Percentiles rank a stretch among this genome's conserved stretches.
Evolutionary conservation across 345 rosid genomes (phyloP).

Genomic region (Murraya paniculata): DNA sequence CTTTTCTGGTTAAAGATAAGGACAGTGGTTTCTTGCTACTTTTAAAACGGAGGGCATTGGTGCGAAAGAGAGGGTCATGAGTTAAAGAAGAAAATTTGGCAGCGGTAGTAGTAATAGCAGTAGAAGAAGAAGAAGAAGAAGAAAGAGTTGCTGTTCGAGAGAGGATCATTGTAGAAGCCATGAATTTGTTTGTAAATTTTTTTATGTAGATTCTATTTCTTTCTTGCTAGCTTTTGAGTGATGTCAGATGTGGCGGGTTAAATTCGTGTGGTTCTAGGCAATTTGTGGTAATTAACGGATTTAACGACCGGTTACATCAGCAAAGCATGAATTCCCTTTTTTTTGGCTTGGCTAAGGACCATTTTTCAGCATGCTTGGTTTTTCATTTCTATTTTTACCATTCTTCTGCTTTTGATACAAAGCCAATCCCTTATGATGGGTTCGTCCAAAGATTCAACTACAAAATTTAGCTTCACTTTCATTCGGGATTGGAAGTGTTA

Average conservation of each 20-base stretch:
- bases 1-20: slow-evolving; percentile 11
- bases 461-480: background rate
- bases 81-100: slow-evolving; percentile 24
- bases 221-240: background rate
- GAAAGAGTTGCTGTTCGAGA: slow-evolving; percentile 12
- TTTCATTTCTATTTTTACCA: too few species aligned
- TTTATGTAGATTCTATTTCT: background rate
- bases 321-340: background rate
- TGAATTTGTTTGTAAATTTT: background rate
- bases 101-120: too few species aligned
- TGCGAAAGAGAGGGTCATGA: slow-evolving; percentile 10
- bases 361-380: too few species aligned
- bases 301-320: background rate
- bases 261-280: slow-evolving; percentile 19
- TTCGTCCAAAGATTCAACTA: background rate
- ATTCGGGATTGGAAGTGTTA: background rate
- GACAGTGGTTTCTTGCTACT: slow-evolving; percentile 4
- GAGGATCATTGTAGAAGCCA: slow-evolving; percentile 21
- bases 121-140: slow-evolving; percentile 18
- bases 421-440: background rate
- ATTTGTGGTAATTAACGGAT: background rate
- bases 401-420: too few species aligned
- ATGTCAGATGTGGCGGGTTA: slow-evolving; percentile 9
- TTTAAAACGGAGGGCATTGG: slow-evolving; percentile 25
- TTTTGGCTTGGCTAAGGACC: too few species aligned